These are phyloP conservation scores for Pilaira anomala DNA, from an alignment of 192 early-diverging fungal species.

Conservation along the genomic window DNA sequence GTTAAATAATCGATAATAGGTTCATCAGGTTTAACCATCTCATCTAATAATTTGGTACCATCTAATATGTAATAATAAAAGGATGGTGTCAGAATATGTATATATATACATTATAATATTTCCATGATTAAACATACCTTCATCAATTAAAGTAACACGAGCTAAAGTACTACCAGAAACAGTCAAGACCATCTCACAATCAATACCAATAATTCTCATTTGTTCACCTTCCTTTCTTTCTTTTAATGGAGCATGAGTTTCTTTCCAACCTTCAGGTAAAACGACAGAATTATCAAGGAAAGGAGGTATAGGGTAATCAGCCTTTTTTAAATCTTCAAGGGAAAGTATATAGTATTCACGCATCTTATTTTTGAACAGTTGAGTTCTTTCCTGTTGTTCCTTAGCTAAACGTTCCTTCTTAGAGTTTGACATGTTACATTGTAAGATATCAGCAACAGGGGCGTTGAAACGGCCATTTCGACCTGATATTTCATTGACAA, in stretches of 20 bases:
- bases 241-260: slow-evolving; percentile 29
- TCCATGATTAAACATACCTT: slow-evolving; percentile 13
- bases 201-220: slow-evolving; percentile 48
- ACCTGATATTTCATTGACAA: slow-evolving; percentile 37
- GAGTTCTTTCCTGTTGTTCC: slow-evolving; percentile 26
- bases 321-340: slow-evolving; percentile 38
- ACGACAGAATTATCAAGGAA: slow-evolving; percentile 20
- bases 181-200: slow-evolving; percentile 59
- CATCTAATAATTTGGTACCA: slow-evolving; percentile 43
- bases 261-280: slow-evolving; percentile 43
- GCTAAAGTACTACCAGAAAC: slow-evolving; percentile 42
- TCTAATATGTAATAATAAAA: slow-evolving; percentile 8
- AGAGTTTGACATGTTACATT: slow-evolving; percentile 36
- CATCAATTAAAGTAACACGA: slow-evolving; percentile 49
- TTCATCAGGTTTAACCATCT: slow-evolving; percentile 50
- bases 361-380: slow-evolving; percentile 16
- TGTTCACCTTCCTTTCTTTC: background rate
- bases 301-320: slow-evolving; percentile 44
- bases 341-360: slow-evolving; percentile 44
- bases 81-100: background rate
- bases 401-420: slow-evolving; percentile 36
- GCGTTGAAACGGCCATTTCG: slow-evolving; percentile 33
- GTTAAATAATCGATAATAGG: slow-evolving; percentile 55
- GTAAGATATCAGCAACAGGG: slow-evolving; percentile 41
- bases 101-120: background rate